Evolutionary conservation across 2,329 filamentous ascomycete genomes (phyloP), one percentile per base, ranked within the genome.

Genomic region (Elsinoe australis): DNA sequence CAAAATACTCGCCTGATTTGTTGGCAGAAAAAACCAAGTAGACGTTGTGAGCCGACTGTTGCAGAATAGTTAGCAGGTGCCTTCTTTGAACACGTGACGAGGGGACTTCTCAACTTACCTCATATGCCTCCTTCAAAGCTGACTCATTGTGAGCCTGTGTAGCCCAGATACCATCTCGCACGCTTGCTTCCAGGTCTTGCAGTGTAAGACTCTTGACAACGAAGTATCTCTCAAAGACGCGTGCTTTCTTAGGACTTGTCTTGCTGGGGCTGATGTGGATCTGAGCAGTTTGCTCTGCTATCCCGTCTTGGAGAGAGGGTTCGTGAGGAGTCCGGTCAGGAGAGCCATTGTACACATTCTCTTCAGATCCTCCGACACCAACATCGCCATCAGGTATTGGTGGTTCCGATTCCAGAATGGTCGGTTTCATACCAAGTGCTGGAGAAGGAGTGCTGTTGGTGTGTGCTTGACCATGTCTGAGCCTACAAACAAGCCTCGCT

Each of bases 1-100:
- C 90, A 67, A 92, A 95, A 61, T 95, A 96, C 65, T 95, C 90
- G 9, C 90, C 90, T 0, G 90, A 95, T 61, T 95, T 95, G 66
- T 96, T 96, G 9, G 90, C 90, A 1, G 90, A 96, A 64, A 96
- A 96, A 10, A 96, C 79, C 22, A 96, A 72, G 60, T 89, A 95
- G 1, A 96, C 89, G 58, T 84, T 86, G 47, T 94, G 86, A 10
- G 82, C 79, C 7, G 73, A 71, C 88, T 94, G 52, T 42, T 51
- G 22, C 49, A 46, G 39, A 3, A 19, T 39, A 15, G 12, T 53
- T 42, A 54, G 51, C 35, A 17, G 19, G 49, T 46, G 8, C 7
- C 54, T 47, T 38, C 8, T 44, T 18, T 8, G 8, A 31, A 14
- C 7, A n/a, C 28, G 31, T 24, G 51, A 44, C 52, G 48, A 53